Conservation (phyloP, 169 alveolate species). For the Cryptosporidium andersoni region DNA sequence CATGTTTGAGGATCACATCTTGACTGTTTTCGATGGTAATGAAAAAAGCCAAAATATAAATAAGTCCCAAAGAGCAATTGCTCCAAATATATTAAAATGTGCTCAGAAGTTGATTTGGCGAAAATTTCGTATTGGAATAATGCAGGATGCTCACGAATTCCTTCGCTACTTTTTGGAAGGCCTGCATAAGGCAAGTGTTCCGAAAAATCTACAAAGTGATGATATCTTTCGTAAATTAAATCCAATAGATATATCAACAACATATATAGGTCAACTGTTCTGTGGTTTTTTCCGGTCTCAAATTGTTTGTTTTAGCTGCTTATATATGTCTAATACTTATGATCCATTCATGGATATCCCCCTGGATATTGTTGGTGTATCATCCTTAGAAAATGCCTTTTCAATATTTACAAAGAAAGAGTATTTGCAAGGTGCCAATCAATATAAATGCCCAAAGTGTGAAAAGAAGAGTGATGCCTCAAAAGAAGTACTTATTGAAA, state of each 20-base stretch:
- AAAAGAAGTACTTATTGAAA: constrained; percentile 51
- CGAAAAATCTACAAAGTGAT: constrained; percentile 37
- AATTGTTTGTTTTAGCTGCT: constrained; percentile 72
- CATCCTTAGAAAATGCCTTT: constrained; percentile 75
- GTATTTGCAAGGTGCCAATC: constrained; percentile 72
- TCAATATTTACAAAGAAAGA: constrained; percentile 72
- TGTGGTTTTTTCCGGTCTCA: constrained; percentile 77
- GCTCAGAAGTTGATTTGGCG: constrained; percentile 75
- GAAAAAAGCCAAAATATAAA: constrained; percentile 12
- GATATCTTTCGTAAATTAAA: constrained; percentile 63
- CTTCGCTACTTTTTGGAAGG: constrained; percentile 75
- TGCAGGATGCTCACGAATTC: constrained; percentile 80
- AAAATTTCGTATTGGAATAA: constrained; percentile 72
- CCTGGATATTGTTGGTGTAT: constrained; percentile 73
- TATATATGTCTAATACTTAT: constrained; percentile 70
- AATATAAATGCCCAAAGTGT: constrained; percentile 74
- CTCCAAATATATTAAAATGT: constrained; percentile 48
- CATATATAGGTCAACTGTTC: constrained; percentile 75
- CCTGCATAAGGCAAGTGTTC: constrained; percentile 70
- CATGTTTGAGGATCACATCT: constrained; percentile 77
- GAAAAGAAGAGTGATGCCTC: constrained; percentile 46
- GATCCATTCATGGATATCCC: constrained; percentile 77
- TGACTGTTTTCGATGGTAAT: constrained; percentile 37
- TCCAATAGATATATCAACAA: constrained; percentile 74
- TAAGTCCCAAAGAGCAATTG: constrained; percentile 2